These are phyloP conservation scores for Penicillium taxi DNA, from an alignment of 495 filamentous ascomycete species.

Conservation along the genomic window DNA sequence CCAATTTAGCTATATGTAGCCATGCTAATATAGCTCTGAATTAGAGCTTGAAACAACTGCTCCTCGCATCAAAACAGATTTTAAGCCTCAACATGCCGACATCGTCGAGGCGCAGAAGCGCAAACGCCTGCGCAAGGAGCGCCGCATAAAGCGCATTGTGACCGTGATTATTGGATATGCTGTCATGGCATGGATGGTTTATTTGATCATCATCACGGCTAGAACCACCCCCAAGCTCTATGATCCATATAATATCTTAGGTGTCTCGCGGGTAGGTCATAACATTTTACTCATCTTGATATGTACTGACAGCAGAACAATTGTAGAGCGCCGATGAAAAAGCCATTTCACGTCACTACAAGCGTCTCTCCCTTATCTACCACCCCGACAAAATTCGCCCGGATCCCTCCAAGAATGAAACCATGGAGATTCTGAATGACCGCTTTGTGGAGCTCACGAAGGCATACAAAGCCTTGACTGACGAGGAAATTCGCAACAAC, in stretches of 20 bases:
- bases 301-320: not conserved
- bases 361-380: constrained; percentile 71
- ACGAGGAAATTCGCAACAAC: constrained; percentile 95
- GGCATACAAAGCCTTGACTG: constrained; percentile 93
- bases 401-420: constrained; percentile 81
- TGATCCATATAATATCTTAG: constrained; percentile 93
- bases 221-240: constrained; percentile 69
- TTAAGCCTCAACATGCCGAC: constrained; percentile 72
- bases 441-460: constrained; percentile 91
- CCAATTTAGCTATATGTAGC: not conserved
- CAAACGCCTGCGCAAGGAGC: constrained; percentile 83
- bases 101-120: constrained; percentile 77
- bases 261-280: constrained; percentile 62
- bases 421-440: constrained; percentile 73
- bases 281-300: not conserved
- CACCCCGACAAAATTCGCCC: constrained; percentile 89
- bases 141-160: constrained; percentile 78
- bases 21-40: constrained; percentile 1
- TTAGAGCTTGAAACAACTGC: constrained; percentile 59
- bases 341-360: constrained; percentile 83
- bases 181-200: constrained; percentile 85
- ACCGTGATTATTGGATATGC: constrained; percentile 70
- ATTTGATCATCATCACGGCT: constrained; percentile 75
- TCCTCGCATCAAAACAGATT: constrained; percentile 63
- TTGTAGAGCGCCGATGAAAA: constrained; percentile 71